These are phyloP conservation scores for Mrakia gelida DNA, from an alignment of 768 basidiomycete species.

Conservation along the genomic window DNA sequence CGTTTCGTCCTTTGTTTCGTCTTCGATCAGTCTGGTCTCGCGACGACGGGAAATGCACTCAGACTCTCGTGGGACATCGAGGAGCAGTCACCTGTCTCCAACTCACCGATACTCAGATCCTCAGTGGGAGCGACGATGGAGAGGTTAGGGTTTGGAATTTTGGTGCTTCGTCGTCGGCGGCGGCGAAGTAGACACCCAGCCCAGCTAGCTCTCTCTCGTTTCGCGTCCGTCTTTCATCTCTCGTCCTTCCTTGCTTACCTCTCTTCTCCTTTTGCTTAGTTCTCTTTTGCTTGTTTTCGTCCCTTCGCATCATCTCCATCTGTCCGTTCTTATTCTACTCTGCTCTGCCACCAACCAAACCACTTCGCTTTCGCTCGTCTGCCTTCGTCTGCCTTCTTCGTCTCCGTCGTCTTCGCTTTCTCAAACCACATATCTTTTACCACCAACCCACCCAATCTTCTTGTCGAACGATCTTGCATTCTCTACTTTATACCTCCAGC, in stretches of 20 bases:
- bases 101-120: conserved; percentile 88
- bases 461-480: too few species aligned
- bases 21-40: conserved; percentile 79
- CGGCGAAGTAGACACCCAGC: neutral
- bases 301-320: too few species aligned
- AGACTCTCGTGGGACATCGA: conserved; percentile 88
- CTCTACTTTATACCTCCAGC: too few species aligned
- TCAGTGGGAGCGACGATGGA: conserved; percentile 93
- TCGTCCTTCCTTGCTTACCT: neutral
- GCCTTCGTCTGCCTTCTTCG: too few species aligned
- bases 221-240: too few species aligned
- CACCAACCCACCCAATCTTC: too few species aligned
- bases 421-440: too few species aligned
- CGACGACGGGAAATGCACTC: conserved; percentile 77
- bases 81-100: conserved; percentile 88
- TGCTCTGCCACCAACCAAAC: too few species aligned
- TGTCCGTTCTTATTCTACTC: too few species aligned
- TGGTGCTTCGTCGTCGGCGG: conserved; percentile 20
- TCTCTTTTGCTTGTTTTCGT: neutral
- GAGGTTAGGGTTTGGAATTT: conserved; percentile 50
- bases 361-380: too few species aligned
- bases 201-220: neutral
- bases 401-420: too few species aligned
- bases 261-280: neutral
- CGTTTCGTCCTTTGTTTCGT: conserved; percentile 35